phyloP scores from a whole-genome alignment of 176 grass and related monocot species.

The Echinochloa phyllopogon region DNA sequence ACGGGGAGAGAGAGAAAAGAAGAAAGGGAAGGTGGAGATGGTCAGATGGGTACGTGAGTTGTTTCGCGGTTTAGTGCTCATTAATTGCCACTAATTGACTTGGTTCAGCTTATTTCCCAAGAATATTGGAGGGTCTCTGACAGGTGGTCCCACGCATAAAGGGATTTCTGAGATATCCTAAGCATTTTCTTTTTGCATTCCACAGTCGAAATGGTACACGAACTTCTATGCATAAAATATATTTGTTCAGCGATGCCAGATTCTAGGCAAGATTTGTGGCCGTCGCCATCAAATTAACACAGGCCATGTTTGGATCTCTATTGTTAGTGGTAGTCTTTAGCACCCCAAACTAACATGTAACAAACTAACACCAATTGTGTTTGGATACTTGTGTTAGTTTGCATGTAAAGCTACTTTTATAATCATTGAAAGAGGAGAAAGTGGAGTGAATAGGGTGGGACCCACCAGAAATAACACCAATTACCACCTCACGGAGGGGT shows the following conservation, averaged over 20 bases:
- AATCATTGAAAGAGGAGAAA: too few relatives aligned
- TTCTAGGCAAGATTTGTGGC: not conserved
- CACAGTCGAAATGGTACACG: not conserved
- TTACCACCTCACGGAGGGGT: too few relatives aligned
- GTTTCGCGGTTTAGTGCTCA: not conserved
- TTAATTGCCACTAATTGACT: not conserved
- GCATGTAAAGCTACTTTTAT: too few relatives aligned
- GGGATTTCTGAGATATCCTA: not conserved
- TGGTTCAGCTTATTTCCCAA: slow-evolving; percentile 4
- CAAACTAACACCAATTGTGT: too few relatives aligned
- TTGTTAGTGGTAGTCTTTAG: too few relatives aligned
- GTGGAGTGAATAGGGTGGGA: not conserved
- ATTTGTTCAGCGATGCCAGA: not conserved
- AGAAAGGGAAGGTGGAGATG: slow-evolving; percentile 42
- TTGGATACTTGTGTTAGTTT: too few relatives aligned
- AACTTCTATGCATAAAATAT: not conserved
- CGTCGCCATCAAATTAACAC: not conserved
- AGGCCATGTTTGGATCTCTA: too few relatives aligned
- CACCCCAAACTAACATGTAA: too few relatives aligned
- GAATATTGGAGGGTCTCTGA: not conserved
- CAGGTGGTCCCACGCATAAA: not conserved
- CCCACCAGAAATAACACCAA: too few relatives aligned
- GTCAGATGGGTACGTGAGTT: not conserved
- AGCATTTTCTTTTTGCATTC: not conserved
- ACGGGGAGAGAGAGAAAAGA: not conserved